Evolutionary conservation across 345 rosid genomes (phyloP).

Genomic region (Cardiospermum halicacabum): DNA sequence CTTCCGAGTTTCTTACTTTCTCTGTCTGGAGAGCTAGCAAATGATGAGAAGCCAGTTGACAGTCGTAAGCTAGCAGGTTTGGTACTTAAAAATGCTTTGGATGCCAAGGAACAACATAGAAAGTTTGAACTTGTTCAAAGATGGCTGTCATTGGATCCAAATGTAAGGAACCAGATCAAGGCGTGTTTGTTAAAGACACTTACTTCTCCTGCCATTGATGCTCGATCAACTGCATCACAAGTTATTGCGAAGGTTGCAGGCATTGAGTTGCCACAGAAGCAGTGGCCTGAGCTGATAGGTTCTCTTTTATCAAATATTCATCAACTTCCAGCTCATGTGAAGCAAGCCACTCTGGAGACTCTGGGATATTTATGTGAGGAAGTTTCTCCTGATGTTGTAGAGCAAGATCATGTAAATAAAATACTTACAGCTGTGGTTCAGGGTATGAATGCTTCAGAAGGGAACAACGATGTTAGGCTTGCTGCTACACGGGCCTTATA

Average conservation of each 20-base stretch:
- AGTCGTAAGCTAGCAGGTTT: constrained; percentile 39
- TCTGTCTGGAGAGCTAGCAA: constrained; percentile 32
- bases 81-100: constrained; percentile 34
- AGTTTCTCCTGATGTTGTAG: constrained; percentile 39
- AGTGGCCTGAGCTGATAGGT: constrained; percentile 39
- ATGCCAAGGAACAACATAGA: constrained; percentile 40
- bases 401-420: constrained; percentile 40
- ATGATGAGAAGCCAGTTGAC: constrained; percentile 40
- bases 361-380: constrained; percentile 41
- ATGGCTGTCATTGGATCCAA: constrained; percentile 31
- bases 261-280: constrained; percentile 38
- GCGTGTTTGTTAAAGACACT: constrained; percentile 28
- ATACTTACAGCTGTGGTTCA: constrained; percentile 34
- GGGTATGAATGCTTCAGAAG: constrained; percentile 57
- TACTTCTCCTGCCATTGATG: constrained; percentile 29
- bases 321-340: constrained; percentile 30
- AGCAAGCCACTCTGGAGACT: constrained; percentile 41
- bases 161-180: constrained; percentile 29
- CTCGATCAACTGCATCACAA: constrained; percentile 35
- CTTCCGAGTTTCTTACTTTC: constrained; percentile 34
- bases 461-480: constrained; percentile 53
- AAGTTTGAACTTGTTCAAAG: constrained; percentile 40
- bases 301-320: constrained; percentile 32
- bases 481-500: constrained; percentile 57
- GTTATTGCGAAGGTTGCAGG: constrained; percentile 41